Percentiles rank a stretch among this genome's conserved stretches.
phyloP scores from a whole-genome alignment of 306 rosid genomes.

The Corylus avellana region DNA sequence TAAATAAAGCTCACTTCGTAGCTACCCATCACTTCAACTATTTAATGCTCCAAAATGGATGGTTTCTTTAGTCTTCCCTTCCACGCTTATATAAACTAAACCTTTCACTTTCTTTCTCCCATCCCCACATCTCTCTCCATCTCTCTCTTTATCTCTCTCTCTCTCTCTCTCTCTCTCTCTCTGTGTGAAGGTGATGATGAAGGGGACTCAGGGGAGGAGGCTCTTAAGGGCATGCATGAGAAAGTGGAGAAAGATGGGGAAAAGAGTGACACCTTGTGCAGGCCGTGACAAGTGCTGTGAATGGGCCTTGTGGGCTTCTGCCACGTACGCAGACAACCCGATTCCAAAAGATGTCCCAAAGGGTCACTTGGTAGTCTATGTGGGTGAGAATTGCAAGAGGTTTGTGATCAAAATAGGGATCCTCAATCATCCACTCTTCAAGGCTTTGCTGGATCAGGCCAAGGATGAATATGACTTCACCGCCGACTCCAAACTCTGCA shows the following conservation, averaged over 20 bases:
- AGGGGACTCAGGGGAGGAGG: constrained; percentile 38
- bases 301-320: constrained; percentile 53
- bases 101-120: constrained; percentile 45
- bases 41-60: constrained; percentile 46
- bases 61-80: constrained; percentile 22
- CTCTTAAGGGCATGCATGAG: constrained; percentile 54
- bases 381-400: constrained; percentile 74
- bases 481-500: constrained; percentile 65
- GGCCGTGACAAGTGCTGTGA: constrained; percentile 54
- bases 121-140: constrained; percentile 26
- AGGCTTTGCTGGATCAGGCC: constrained; percentile 83
- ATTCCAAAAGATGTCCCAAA: constrained; percentile 93
- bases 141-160: constrained; percentile 4
- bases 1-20: constrained; percentile 16
- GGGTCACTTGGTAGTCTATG: constrained; percentile 91
- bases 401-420: constrained; percentile 65
- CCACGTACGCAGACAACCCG: constrained; percentile 45
- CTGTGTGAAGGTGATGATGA: constrained; percentile 22
- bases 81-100: constrained; percentile 59
- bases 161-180: neutral
- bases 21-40: constrained; percentile 58
- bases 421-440: constrained; percentile 82
- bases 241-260: constrained; percentile 77
- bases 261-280: constrained; percentile 43
- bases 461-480: constrained; percentile 75